Evolutionary conservation across 257 asterid genomes (phyloP).

Genomic region (Petrea volubilis): DNA sequence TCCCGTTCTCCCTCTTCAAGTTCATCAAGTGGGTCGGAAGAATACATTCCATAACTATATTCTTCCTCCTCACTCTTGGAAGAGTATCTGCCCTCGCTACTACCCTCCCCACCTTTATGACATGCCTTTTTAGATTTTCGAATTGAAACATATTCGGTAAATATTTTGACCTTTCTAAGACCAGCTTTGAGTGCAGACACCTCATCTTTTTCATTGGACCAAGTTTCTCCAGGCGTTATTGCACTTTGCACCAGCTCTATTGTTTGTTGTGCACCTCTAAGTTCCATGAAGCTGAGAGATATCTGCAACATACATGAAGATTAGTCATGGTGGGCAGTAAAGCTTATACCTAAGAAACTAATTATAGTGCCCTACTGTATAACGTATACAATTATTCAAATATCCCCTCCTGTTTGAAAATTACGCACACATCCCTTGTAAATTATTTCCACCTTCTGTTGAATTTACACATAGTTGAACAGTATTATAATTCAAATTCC

Average conservation of each 20-base stretch:
- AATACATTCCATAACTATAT: constrained; percentile 67
- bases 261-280: constrained; percentile 52
- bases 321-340: constrained; percentile 7
- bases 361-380: too few species aligned
- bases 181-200: constrained; percentile 95
- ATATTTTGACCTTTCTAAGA: constrained; percentile 77
- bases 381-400: too few species aligned
- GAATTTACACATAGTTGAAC: too few species aligned
- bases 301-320: constrained; percentile 49
- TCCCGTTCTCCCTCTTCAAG: constrained; percentile 73
- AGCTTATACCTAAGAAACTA: too few species aligned
- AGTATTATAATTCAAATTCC: too few species aligned
- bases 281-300: constrained; percentile 63
- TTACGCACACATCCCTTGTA: too few species aligned
- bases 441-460: too few species aligned
- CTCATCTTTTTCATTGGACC: constrained; percentile 71
- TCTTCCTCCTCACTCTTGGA: constrained; percentile 89
- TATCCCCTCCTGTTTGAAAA: too few species aligned
- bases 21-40: constrained; percentile 72
- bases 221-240: constrained; percentile 48
- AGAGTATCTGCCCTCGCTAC: constrained; percentile 75
- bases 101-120: constrained; percentile 72
- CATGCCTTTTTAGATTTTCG: constrained; percentile 85
- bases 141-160: constrained; percentile 76
- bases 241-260: constrained; percentile 52